Percentiles rank a stretch among this genome's conserved stretches.
Evolutionary conservation across 371 early-diverging fungal genomes (phyloP).

Genomic region (Blakeslea trispora): DNA sequence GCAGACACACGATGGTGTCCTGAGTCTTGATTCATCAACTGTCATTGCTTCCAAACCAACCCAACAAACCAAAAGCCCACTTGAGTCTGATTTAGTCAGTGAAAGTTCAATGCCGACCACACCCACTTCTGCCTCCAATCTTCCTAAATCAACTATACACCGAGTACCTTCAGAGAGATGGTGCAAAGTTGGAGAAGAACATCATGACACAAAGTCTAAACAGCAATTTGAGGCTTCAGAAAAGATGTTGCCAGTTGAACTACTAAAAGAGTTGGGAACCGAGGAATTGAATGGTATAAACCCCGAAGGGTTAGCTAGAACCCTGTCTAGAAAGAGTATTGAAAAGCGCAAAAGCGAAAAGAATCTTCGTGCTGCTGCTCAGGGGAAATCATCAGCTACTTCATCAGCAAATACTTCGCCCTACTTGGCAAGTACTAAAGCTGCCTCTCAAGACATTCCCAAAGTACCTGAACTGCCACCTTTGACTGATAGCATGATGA

Average conservation of each 20-base stretch:
- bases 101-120: conserved; percentile 7
- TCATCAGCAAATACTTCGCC: conserved; percentile 21
- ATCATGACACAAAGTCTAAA: background rate
- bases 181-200: conserved; percentile 25
- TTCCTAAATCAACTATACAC: conserved; percentile 4
- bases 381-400: conserved; percentile 16
- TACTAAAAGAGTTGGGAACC: conserved; percentile 23
- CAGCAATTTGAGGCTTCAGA: background rate
- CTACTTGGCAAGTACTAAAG: conserved; percentile 1
- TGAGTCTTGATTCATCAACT: background rate
- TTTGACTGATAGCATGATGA: conserved; percentile 1
- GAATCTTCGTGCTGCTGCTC: conserved; percentile 18
- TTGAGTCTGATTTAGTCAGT: background rate
- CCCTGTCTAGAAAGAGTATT: conserved; percentile 31
- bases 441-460: conserved; percentile 8
- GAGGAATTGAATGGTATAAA: conserved; percentile 19
- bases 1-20: background rate
- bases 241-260: conserved; percentile 21
- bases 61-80: background rate
- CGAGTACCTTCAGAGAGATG: conserved; percentile 45
- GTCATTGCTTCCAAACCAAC: too few relatives aligned
- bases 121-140: background rate
- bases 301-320: conserved; percentile 25
- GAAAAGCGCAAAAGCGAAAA: conserved; percentile 33
- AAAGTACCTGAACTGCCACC: conserved; percentile 26